Base-by-base conservation (phyloP, 2,329 filamentous ascomycete species). In the Nigrograna mackinnonii region DNA sequence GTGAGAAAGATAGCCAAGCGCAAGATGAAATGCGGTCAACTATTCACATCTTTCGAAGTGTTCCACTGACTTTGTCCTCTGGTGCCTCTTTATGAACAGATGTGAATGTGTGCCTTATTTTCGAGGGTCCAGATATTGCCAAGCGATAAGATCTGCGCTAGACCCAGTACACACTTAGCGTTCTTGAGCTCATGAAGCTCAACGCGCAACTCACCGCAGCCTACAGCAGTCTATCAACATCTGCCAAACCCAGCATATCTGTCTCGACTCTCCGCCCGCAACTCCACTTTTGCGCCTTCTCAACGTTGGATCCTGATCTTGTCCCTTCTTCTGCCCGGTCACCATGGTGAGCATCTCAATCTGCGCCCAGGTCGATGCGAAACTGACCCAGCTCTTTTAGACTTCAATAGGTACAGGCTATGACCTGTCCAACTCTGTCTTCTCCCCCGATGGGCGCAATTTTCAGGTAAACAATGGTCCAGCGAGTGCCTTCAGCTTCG, bases 361-460 rank as follows among this genome's bases (percentile, higher is more conserved):
- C 14, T 14, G 24, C 9, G 31, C 31, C 31, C 11, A 12, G 11
- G 18, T 9, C 31, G 16, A 14, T 12, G 11, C 18, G 9, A 12
- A 17, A 14, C 31, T 33, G 31, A 33, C 31, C 12, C 42, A 43
- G 47, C 49, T 42, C 49, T 50, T 18, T 18, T 41, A 99, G 94
- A 99, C 94, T 67, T 99, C 94, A 68, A 99, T 99, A 87, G 94
- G 94, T 69, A 99, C 94, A 65, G 94, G 94, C 68, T 99, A 99
- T 78, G 94, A 99, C 84, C 87, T 99, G 64, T 90, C 90, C 71
- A 99, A 99, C 83, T 97, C 94, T 67, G 95, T 97, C 79, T 99
- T 97, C 81, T 97, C 94, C 36, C 94, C 94, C 56, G 94, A 99
- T 77, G 94, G 94, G 68, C 89, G 94, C 62, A 99, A 99, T 74